Evolutionary conservation across 345 rosid genomes (phyloP).

Genomic region (Firmiana major): DNA sequence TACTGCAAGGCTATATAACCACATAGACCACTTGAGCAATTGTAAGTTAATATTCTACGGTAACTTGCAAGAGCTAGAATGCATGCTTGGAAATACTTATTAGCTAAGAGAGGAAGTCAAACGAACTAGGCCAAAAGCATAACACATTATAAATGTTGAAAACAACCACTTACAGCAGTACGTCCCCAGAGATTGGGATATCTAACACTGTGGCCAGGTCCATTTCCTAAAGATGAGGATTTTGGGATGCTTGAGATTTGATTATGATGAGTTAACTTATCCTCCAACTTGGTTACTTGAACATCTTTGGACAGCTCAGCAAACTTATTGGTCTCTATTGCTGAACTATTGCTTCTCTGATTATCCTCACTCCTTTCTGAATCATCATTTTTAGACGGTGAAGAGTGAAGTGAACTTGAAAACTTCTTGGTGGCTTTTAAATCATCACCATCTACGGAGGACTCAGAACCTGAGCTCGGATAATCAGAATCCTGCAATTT

Average conservation of each 20-base stretch:
- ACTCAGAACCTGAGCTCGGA: slow-evolving; percentile 32
- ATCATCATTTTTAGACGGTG: slow-evolving; percentile 27
- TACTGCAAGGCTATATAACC: no score
- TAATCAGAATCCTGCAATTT: slow-evolving; percentile 45
- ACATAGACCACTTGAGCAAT: slow-evolving; percentile 1
- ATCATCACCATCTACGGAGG: slow-evolving; percentile 31
- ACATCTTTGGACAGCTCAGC: slow-evolving; percentile 25
- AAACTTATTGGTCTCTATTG: slow-evolving; percentile 20
- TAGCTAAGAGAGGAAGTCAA: slow-evolving; percentile 10
- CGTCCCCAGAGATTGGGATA: slow-evolving; percentile 53
- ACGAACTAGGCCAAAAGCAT: slow-evolving; percentile 12
- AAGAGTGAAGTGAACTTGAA: slow-evolving; percentile 31
- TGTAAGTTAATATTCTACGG: background rate
- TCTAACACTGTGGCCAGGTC: slow-evolving; percentile 33
- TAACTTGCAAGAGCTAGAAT: slow-evolving; percentile 4
- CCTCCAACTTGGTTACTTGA: slow-evolving; percentile 28
- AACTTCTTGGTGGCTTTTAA: slow-evolving; percentile 29
- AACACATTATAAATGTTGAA: slow-evolving; percentile 4
- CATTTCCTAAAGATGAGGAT: slow-evolving; percentile 35
- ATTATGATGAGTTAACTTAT: slow-evolving; percentile 24
- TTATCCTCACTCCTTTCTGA: slow-evolving; percentile 27
- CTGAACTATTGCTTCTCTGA: slow-evolving; percentile 21
- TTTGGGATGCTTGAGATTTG: slow-evolving; percentile 32
- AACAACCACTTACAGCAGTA: slow-evolving; percentile 58
- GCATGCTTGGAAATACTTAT: background rate